Evolutionary conservation across 31 red algal species (phyloP).

Genomic region (Porphyra umbilicalis): DNA sequence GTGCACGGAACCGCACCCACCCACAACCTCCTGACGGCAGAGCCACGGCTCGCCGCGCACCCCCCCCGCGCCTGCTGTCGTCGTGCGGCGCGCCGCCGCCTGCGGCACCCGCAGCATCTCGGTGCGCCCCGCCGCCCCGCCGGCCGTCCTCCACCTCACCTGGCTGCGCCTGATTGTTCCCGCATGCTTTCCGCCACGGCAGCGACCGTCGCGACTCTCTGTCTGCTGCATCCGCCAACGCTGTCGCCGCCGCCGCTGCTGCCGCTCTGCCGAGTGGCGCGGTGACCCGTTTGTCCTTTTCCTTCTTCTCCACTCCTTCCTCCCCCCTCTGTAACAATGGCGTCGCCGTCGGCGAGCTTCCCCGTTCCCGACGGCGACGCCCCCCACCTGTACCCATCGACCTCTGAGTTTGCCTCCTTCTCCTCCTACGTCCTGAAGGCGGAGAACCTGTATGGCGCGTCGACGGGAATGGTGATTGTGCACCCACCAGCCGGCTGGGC

Average conservation of each 20-base stretch:
- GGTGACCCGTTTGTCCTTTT: background rate
- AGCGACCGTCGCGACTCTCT: background rate
- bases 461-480: background rate
- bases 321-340: background rate
- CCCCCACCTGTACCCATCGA: background rate
- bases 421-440: background rate
- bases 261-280: background rate
- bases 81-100: too few species aligned
- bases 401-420: background rate
- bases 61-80: too few species aligned
- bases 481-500: conserved; percentile 1
- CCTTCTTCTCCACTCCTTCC: background rate
- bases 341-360: background rate
- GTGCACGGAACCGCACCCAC: too few species aligned
- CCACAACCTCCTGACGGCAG: too few species aligned
- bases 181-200: background rate
- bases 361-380: background rate
- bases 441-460: background rate
- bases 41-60: too few species aligned
- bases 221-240: background rate
- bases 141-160: background rate
- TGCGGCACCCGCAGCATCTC: background rate
- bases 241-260: background rate
- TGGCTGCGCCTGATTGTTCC: background rate
- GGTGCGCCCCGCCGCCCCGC: background rate